Evolutionary conservation across 768 basidiomycete genomes (phyloP), one percentile per base, ranked within the genome.

Genomic region (Mycena epipterygia): DNA sequence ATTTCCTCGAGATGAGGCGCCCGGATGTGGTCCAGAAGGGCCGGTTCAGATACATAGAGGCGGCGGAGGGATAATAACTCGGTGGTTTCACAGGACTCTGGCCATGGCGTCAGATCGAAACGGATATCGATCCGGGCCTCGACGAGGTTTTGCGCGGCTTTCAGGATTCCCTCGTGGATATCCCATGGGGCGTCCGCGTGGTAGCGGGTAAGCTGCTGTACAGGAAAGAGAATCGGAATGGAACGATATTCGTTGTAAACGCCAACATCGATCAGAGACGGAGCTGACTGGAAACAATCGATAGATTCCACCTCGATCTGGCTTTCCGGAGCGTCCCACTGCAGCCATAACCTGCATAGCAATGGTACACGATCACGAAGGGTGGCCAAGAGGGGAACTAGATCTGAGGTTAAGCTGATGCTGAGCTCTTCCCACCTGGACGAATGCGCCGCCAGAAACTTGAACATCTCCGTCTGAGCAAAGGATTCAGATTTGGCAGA

Each of bases 151-250:
- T 19, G 39, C 3, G 46, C 62, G 9, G 41, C 27, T 25, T 32
- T 63, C 48, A 64, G 42, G 23, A 69, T 17, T 14, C 12, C 30
- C 11, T 9, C 5, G 29, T 70, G 68, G 5, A 5, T 19, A 0
- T 44, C 23, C 62, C 56, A 64, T 4, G 62, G 27, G 30, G 29
- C 32, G 17, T 44, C 23, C 13, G 35, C 21, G 2, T 33, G 13
- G 11, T 52, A 59, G 12, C 48, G 48, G 13, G 48, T 59, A 49
- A 70, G 68, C 9, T 57, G 60, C 6, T 64, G 48, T 2, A 25
- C 17, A 8, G 68, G 68, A 17, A 64, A 16, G 25, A 29, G 21
- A 27, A 51, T 42, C 8, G 56, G 23, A 2, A 33, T 6, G 2
- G 8, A 17, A 11, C 23, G 27, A 33, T 13, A 30, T 14, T 53